phyloP scores from a whole-genome alignment of 345 rosid genomes.

The Crucihimalaya himalaica region DNA sequence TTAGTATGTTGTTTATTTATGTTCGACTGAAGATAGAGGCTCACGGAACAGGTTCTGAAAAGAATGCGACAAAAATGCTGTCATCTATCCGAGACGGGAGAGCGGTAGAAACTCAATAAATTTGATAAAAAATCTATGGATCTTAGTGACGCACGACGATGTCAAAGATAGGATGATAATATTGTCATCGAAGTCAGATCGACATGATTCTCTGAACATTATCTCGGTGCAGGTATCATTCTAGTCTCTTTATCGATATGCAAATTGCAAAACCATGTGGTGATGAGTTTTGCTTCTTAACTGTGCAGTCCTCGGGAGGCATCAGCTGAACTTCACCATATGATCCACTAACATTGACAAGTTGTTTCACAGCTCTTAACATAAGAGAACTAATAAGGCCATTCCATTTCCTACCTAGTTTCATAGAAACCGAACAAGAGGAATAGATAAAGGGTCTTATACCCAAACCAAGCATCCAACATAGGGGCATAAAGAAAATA shows the following conservation, averaged over 20 bases:
- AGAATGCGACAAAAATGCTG: too few species aligned
- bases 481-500: constrained; percentile 5
- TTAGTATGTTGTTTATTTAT: too few species aligned
- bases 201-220: background rate
- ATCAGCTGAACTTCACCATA: constrained; percentile 45
- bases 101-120: too few species aligned
- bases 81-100: too few species aligned
- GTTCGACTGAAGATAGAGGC: too few species aligned
- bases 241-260: background rate
- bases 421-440: constrained; percentile 2
- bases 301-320: constrained; percentile 43
- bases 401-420: background rate
- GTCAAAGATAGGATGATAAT: too few species aligned
- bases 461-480: constrained; percentile 35
- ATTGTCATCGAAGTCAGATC: background rate
- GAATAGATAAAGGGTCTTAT: background rate
- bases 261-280: background rate
- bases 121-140: too few species aligned
- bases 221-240: background rate
- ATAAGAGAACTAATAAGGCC: background rate
- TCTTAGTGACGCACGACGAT: too few species aligned
- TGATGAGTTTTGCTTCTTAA: background rate
- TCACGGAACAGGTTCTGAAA: too few species aligned
- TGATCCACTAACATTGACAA: background rate
- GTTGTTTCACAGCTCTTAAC: background rate